Evolutionary conservation across 805 yeast species (phyloP).

Genomic region (Wickerhamiella brachini): DNA sequence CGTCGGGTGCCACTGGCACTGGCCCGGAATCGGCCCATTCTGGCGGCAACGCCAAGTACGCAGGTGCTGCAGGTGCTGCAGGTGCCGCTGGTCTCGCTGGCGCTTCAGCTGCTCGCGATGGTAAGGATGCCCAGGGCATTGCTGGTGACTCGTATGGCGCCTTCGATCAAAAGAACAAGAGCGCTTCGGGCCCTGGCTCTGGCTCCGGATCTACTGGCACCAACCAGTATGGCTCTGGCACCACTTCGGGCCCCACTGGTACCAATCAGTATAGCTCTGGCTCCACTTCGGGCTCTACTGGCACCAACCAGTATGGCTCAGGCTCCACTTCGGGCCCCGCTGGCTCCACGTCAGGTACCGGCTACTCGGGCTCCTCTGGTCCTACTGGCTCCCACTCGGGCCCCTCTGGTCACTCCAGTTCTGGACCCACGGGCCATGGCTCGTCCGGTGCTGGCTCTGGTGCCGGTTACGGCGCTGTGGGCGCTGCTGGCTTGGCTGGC

Average conservation of each 20-base stretch:
- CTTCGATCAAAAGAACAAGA: background rate
- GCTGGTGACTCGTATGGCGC: background rate
- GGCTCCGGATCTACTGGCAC: slow-evolving; percentile 8
- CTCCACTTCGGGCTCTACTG: slow-evolving; percentile 6
- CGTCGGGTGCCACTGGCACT: background rate
- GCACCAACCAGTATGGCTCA: slow-evolving; percentile 7
- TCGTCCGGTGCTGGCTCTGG: background rate
- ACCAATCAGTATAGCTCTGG: slow-evolving; percentile 4
- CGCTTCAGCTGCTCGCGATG: background rate
- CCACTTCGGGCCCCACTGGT: slow-evolving; percentile 8
- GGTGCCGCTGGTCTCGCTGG: slow-evolving; percentile 1
- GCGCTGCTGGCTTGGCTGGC: background rate
- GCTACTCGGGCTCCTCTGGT: too few species aligned
- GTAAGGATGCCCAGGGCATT: background rate
- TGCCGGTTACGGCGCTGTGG: slow-evolving; percentile 1
- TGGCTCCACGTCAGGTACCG: too few species aligned
- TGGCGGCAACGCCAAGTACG: slow-evolving; percentile 17
- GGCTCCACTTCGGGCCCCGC: slow-evolving; percentile 6
- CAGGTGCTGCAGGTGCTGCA: slow-evolving; percentile 12
- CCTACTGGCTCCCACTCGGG: slow-evolving; percentile 8
- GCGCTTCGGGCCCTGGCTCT: background rate
- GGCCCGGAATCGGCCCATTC: too few species aligned
- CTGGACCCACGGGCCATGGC: background rate
- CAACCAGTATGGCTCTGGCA: slow-evolving; percentile 1
- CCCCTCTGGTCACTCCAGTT: slow-evolving; percentile 3